Conservation (phyloP, 2,329 filamentous ascomycete genomes). For the Orbilia brochopaga region DNA sequence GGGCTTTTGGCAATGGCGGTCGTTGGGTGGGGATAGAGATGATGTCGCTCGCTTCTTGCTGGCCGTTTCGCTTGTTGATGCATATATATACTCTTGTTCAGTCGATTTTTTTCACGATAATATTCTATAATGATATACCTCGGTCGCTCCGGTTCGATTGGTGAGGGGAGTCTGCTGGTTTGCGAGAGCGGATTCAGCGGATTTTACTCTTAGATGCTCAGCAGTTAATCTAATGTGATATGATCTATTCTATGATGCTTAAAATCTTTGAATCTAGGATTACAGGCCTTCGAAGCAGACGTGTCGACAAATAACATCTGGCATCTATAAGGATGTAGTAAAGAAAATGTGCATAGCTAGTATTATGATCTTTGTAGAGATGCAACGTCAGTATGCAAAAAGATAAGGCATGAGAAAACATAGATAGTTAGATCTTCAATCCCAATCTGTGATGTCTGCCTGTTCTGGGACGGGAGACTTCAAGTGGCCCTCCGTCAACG, state of each 20-base stretch:
- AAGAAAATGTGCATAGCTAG: constrained; percentile 1
- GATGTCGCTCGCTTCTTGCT: not conserved
- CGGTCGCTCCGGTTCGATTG: not conserved
- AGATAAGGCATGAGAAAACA: not conserved
- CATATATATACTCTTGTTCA: not conserved
- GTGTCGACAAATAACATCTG: constrained; percentile 4
- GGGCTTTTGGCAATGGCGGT: not conserved
- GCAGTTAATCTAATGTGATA: not conserved
- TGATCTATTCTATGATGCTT: not conserved
- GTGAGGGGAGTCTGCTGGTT: too few species aligned
- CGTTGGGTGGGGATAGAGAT: not conserved
- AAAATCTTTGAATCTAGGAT: not conserved
- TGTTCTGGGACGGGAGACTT: constrained; percentile 77
- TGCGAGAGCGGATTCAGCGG: too few species aligned
- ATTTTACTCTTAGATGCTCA: not conserved
- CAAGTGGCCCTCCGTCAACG: constrained; percentile 68
- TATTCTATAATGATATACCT: not conserved
- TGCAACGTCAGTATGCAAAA: not conserved
- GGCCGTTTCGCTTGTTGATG: not conserved
- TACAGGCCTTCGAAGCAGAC: not conserved
- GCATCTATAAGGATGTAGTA: too few species aligned
- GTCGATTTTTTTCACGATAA: not conserved
- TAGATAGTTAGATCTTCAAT: constrained; percentile 8
- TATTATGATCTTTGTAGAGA: not conserved
- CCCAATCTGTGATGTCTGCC: constrained; percentile 55